Base-by-base conservation (phyloP, 768 basidiomycete genomes). In the Agaricus blazei region DNA sequence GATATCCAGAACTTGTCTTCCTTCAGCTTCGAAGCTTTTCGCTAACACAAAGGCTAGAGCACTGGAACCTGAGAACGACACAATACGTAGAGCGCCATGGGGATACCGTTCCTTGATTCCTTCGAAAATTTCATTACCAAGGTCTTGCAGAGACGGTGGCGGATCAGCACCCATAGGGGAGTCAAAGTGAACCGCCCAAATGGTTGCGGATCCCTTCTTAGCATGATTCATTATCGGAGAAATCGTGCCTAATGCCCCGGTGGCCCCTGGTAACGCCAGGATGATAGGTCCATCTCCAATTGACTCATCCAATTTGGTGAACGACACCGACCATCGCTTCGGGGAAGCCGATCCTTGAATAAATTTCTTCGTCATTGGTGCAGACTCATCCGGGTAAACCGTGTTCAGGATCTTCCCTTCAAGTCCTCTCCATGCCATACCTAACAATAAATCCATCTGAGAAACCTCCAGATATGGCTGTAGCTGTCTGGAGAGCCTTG, bases 371-470 rank as follows among this genome's bases (percentile, higher is more conserved):
- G 9, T 4, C 23, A 14, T 15, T 24, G 12, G 37, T 6, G 9
- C 19, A 26, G 38, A 6, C 24, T 11, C 41, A 19, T 7, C 36
- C 9, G 24, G 8, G 24, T 9, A 29, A 27, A 14, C 27, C 40
- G 24, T 12, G 3, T 27, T 27, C 40, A 41, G 9, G 12, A 51
- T 41, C 9, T 28, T 51, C 50, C 28, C 27, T 7, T 42, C 38
- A 2, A 51, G 27, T 9, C 26, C 28, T 29, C 38, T 51, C 50
- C 50, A 51, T 9, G 50, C 41, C 50, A 42, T 51, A 27, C 50
- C 50, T 14, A 51, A n/a, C 9, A 74, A 60, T 4, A 74, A 63
- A 55, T 74, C 72, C 49, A 74, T 61, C 53, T 74, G 73, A 2
- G 71, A 65, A 34, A 71, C 58, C 27, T 62, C 48, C 14, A 72